A percentile compares a stretch with the other conserved stretches of the same genome.
Conservation (phyloP, 768 basidiomycete genomes). For the Gymnopilus dilepis region DNA sequence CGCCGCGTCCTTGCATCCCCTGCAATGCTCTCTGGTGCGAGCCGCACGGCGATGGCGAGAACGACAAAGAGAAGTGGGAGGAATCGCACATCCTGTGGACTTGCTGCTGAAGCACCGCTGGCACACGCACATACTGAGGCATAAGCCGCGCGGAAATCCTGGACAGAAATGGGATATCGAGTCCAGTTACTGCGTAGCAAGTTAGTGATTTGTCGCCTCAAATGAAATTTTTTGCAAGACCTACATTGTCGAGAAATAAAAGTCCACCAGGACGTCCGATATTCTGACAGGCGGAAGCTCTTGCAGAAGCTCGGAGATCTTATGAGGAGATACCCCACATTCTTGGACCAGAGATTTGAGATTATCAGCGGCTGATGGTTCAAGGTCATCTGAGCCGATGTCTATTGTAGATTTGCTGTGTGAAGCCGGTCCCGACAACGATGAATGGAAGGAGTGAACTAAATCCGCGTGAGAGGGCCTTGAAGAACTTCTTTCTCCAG, state of each 20-base stretch:
- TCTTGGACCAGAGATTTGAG: slow-evolving; percentile 87
- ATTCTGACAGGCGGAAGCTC: slow-evolving; percentile 83
- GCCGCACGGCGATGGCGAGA: slow-evolving; percentile 82
- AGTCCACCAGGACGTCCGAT: slow-evolving; percentile 80
- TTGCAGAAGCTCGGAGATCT: slow-evolving; percentile 86
- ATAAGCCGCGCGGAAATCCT: slow-evolving; percentile 78
- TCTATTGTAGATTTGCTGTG: slow-evolving; percentile 23
- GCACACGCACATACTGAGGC: slow-evolving; percentile 65
- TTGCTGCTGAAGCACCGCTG: slow-evolving; percentile 62
- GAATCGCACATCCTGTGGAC: slow-evolving; percentile 80
- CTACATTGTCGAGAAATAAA: slow-evolving; percentile 79
- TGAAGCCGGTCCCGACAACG: slow-evolving; percentile 8
- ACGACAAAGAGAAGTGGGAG: slow-evolving; percentile 94
- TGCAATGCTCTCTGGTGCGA: slow-evolving; percentile 84
- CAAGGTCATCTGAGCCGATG: slow-evolving; percentile 47
- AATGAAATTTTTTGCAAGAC: slow-evolving; percentile 35
- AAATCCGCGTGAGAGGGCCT: slow-evolving; percentile 7
- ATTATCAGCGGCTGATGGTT: slow-evolving; percentile 76
- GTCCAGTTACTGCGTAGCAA: slow-evolving; percentile 80
- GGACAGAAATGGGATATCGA: slow-evolving; percentile 88
- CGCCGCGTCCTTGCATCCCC: slow-evolving; percentile 79
- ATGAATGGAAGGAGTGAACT: slow-evolving; percentile 12
- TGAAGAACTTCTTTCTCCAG: slow-evolving; percentile 17
- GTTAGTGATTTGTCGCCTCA: slow-evolving; percentile 5
- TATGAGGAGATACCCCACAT: slow-evolving; percentile 90